phyloP scores from a whole-genome alignment of 352 stramenopile genomes.

The Globisporangium parvum region DNA sequence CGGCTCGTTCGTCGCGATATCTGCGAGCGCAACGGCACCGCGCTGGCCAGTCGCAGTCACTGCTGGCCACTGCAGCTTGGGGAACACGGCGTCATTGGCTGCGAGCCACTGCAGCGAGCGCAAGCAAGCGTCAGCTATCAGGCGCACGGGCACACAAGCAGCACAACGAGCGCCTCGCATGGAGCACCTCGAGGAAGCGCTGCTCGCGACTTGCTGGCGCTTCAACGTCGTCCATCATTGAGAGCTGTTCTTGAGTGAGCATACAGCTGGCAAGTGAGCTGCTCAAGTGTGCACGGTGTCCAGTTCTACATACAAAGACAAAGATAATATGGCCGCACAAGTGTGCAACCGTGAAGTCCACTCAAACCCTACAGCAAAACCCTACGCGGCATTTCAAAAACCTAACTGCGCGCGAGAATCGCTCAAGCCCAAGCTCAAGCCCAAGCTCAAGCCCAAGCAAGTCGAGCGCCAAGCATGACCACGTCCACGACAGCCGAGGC shows the following conservation, averaged over 20 bases:
- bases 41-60: conserved; percentile 45
- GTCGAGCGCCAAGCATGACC: too few relatives aligned
- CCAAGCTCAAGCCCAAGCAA: too few relatives aligned
- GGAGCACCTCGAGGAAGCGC: conserved; percentile 42
- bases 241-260: not conserved
- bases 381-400: too few relatives aligned
- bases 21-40: conserved; percentile 38
- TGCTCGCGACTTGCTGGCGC: conserved; percentile 17
- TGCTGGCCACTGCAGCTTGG: conserved; percentile 73
- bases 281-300: too few relatives aligned
- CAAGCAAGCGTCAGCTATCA: not conserved
- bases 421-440: too few relatives aligned
- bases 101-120: conserved; percentile 41
- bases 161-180: not conserved
- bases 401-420: too few relatives aligned
- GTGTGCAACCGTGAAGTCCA: too few relatives aligned
- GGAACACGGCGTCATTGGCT: conserved; percentile 63
- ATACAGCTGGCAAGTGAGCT: not conserved
- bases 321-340: too few relatives aligned
- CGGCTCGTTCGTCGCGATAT: conserved; percentile 51
- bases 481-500: too few relatives aligned
- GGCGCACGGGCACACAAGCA: too few relatives aligned
- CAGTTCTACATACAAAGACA: too few relatives aligned
- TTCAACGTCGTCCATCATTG: not conserved
- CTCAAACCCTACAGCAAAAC: too few relatives aligned